Conservation (phyloP, 345 rosid genomes). For the Diplotaxis tenuifolia region DNA sequence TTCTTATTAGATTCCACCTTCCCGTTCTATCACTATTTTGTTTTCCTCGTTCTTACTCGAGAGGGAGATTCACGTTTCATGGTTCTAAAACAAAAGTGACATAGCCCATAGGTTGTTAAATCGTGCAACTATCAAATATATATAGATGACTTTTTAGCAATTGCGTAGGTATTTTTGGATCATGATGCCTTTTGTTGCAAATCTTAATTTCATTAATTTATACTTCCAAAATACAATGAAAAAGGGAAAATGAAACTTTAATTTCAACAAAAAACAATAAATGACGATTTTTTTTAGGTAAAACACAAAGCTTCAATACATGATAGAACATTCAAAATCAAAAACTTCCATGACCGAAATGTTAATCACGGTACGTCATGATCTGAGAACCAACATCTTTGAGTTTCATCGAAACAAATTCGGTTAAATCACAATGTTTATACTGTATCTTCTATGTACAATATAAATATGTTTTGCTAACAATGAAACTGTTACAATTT, state of each 20-base stretch:
- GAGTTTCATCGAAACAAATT: too few relatives aligned
- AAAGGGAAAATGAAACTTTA: neutral
- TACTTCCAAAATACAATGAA: neutral
- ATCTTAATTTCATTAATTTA: neutral
- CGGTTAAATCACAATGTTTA: too few relatives aligned
- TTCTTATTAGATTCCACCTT: constrained; percentile 27
- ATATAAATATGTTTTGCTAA: too few relatives aligned
- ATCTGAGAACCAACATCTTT: too few relatives aligned
- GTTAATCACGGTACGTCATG: too few relatives aligned
- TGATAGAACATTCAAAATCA: too few relatives aligned
- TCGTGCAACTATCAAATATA: neutral
- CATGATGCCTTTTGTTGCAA: neutral
- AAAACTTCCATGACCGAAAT: too few relatives aligned
- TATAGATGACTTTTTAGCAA: neutral
- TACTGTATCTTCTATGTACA: too few relatives aligned
- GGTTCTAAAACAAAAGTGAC: neutral
- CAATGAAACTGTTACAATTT: too few relatives aligned
- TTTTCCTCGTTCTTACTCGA: neutral
- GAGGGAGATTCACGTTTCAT: neutral
- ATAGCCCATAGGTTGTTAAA: neutral
- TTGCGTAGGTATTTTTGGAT: neutral
- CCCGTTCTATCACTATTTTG: neutral
- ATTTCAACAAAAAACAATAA: too few relatives aligned
- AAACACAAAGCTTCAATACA: too few relatives aligned
- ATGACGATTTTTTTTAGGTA: too few relatives aligned